Evolutionary conservation across 495 filamentous ascomycete species (phyloP).

Genomic region (Aspergillus hancockii): DNA sequence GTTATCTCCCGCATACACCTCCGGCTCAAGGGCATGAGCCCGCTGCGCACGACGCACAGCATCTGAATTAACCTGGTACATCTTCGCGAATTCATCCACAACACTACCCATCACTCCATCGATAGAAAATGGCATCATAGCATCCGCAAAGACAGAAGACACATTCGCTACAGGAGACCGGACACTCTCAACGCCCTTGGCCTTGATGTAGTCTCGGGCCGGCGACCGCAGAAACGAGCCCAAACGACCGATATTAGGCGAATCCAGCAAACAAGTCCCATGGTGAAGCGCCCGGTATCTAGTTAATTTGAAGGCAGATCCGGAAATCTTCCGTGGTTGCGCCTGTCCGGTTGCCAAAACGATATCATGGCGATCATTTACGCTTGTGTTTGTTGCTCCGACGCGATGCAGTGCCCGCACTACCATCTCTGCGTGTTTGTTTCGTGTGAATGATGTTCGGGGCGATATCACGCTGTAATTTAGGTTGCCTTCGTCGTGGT

Average conservation of each 20-base stretch:
- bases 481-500: conserved; percentile 87
- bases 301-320: conserved; percentile 91
- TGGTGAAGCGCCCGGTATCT: conserved; percentile 79
- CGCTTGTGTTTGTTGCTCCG: conserved; percentile 54
- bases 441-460: conserved; percentile 67
- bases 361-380: conserved; percentile 93
- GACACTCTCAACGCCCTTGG: conserved; percentile 91
- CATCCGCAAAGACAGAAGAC: conserved; percentile 44
- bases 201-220: conserved; percentile 70
- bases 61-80: conserved; percentile 34
- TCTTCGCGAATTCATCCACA: conserved; percentile 35
- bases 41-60: conserved; percentile 37
- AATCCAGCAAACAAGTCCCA: conserved; percentile 80
- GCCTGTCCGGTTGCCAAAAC: conserved; percentile 56
- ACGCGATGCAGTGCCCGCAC: conserved; percentile 65
- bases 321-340: conserved; percentile 75
- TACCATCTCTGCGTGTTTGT: conserved; percentile 90
- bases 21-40: conserved; percentile 36
- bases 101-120: conserved; percentile 37
- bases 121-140: conserved; percentile 35
- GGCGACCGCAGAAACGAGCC: conserved; percentile 69
- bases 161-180: conserved; percentile 83
- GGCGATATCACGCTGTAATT: conserved; percentile 93
- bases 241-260: conserved; percentile 67
- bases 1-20: conserved; percentile 41